Percentiles rank a stretch among this genome's conserved stretches.
Conservation (phyloP, 2,329 filamentous ascomycete species). For the Hymenotorrendiella dingleyae region DNA sequence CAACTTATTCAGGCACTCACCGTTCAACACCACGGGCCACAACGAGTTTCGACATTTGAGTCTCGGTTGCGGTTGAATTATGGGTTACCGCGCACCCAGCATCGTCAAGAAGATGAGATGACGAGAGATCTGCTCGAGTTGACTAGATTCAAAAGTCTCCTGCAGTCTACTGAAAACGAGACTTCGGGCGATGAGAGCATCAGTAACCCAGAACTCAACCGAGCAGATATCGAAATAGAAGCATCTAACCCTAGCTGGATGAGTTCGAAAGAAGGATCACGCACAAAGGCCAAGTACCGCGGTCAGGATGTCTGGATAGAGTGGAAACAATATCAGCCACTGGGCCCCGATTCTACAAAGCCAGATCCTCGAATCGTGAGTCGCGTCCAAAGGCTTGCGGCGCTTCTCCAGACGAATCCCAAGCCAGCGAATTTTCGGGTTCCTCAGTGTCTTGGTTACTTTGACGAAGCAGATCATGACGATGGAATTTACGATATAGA, state of each 20-base stretch:
- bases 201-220: too few species aligned
- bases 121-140: neutral
- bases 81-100: neutral
- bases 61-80: neutral
- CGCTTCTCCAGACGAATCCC: neutral
- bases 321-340: constrained; percentile 1
- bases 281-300: neutral
- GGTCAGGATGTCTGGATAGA: neutral
- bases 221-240: neutral
- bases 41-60: neutral
- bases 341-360: neutral
- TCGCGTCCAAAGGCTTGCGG: neutral
- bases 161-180: neutral
- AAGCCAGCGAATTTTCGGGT: neutral
- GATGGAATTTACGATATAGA: too few species aligned
- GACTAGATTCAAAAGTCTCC: neutral
- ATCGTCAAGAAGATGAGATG: neutral
- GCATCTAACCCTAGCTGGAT: neutral
- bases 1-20: neutral
- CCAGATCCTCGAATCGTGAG: neutral
- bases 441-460: neutral
- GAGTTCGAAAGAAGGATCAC: neutral
- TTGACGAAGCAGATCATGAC: neutral
- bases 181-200: neutral
- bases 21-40: neutral